Evolutionary conservation across 257 asterid species (phyloP), one percentile per base, ranked within the genome.

Genomic region (Gentiana straminea): DNA sequence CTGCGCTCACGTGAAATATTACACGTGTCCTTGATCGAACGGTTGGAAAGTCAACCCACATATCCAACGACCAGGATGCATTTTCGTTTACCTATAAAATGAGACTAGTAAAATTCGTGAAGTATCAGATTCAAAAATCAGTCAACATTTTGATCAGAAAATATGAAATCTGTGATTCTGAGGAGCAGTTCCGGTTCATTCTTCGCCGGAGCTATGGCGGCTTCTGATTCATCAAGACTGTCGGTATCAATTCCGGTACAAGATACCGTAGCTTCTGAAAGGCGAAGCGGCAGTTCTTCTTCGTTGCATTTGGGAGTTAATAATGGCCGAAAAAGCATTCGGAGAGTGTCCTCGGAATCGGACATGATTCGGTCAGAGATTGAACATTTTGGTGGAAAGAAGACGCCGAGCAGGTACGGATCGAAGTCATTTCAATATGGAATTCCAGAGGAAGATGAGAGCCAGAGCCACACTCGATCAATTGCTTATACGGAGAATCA

Each of bases 161-260:
- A 38, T 47, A 80, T 86, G 93, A 65, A 71, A 41, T 65, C 79
- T 33, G 66, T 74, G 55, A 70, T 86, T 24, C 59, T 65, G 24
- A 75, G 93, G 60, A 73, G 85, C 32, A 73, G 78, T 8, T 81
- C 90, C 59, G 80, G 82, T 56, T 61, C 78, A 2, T 8, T 76
- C 3, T 70, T 80, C 8, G 37, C 51, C 60, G 73, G 62, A 5
- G 8, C 59, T 15, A 66, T 68, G 4, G 56, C 55, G 3, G 3
- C 49, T 4, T 32, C 75, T 35, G 47, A 49, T 15, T 67, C 83
- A 15, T 61, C 69, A 1, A 60, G 64, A 5, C 53, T 61, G 12
- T 54, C 79, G 7, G n/a, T 35, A 8, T 50, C 77, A 5, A 5
- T 43, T 8, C 35, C 78, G 45, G 13, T 64, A 54, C 72, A 56